Percentiles rank a stretch among this genome's conserved stretches.
Evolutionary conservation across 768 basidiomycete species (phyloP).

Genomic region (Chalciporus chontae): DNA sequence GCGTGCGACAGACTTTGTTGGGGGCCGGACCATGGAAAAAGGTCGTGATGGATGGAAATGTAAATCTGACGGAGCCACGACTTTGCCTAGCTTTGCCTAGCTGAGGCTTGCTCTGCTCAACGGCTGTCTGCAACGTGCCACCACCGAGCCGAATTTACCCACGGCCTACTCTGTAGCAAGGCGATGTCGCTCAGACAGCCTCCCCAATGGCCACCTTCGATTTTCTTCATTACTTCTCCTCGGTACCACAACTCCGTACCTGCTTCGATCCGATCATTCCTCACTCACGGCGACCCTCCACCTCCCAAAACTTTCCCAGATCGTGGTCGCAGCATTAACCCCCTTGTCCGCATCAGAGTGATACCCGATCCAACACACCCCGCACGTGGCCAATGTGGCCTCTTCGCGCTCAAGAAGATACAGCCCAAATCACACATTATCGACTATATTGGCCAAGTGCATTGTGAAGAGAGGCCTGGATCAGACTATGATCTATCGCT

Average conservation of each 20-base stretch:
- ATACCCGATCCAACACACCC: slow-evolving; percentile 65
- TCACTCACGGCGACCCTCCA: slow-evolving; percentile 26
- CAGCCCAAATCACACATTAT: slow-evolving; percentile 62
- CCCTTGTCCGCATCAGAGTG: slow-evolving; percentile 50
- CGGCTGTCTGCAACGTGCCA: slow-evolving; percentile 17
- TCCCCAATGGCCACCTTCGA: slow-evolving; percentile 47
- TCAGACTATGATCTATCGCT: slow-evolving; percentile 91
- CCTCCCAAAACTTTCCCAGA: slow-evolving; percentile 3
- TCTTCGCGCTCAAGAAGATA: slow-evolving; percentile 77
- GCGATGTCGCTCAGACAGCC: slow-evolving; percentile 28
- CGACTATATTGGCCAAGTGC: slow-evolving; percentile 83
- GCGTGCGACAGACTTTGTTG: slow-evolving; percentile 76
- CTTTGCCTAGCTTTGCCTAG: slow-evolving; percentile 1
- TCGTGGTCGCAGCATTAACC: slow-evolving; percentile 17
- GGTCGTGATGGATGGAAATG: slow-evolving; percentile 7
- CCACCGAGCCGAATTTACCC: slow-evolving; percentile 23
- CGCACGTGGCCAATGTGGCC: slow-evolving; percentile 70
- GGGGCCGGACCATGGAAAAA: slow-evolving; percentile 62
- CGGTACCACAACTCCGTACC: slow-evolving; percentile 60
- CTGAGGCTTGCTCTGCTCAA: background rate
- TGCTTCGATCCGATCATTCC: slow-evolving; percentile 35
- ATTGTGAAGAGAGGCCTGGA: slow-evolving; percentile 65
- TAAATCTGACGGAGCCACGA: slow-evolving; percentile 4
- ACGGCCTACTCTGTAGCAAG: slow-evolving; percentile 18
- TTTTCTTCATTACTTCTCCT: slow-evolving; percentile 52